These are phyloP conservation scores for Earliella scabrosa DNA, from an alignment of 1,284 basidiomycete genomes.

Conservation along the genomic window DNA sequence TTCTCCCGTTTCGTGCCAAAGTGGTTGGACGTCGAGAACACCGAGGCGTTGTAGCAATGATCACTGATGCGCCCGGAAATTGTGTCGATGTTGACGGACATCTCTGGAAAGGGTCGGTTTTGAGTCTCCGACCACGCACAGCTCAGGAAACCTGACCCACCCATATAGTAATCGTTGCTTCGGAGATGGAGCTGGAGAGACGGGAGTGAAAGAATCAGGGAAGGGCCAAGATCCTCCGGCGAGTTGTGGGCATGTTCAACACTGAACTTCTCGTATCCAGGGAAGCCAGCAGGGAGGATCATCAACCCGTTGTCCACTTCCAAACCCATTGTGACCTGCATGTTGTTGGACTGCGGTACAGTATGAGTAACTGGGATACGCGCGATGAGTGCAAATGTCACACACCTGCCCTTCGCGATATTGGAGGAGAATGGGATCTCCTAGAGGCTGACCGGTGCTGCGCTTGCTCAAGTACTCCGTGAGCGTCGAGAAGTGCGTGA, in stretches of 20 bases:
- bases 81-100: slow-evolving; percentile 75
- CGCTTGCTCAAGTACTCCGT: slow-evolving; percentile 82
- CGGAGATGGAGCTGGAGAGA: slow-evolving; percentile 78
- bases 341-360: slow-evolving; percentile 68
- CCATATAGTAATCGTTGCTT: slow-evolving; percentile 87
- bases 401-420: slow-evolving; percentile 71
- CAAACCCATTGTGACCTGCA: slow-evolving; percentile 75
- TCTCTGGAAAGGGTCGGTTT: slow-evolving; percentile 51
- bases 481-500: slow-evolving; percentile 89
- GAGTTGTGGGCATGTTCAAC: slow-evolving; percentile 24
- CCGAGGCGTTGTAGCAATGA: slow-evolving; percentile 51
- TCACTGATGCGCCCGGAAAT: slow-evolving; percentile 56
- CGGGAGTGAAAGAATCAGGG: slow-evolving; percentile 62
- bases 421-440: slow-evolving; percentile 82
- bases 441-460: slow-evolving; percentile 59
- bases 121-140: too few species aligned
- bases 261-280: slow-evolving; percentile 61
- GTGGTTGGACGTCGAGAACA: slow-evolving; percentile 33
- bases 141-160: slow-evolving; percentile 50
- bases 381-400: neutral
- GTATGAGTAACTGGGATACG: neutral
- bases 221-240: slow-evolving; percentile 51
- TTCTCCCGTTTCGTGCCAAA: slow-evolving; percentile 38
- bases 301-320: slow-evolving; percentile 58
- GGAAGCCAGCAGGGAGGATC: slow-evolving; percentile 75